A percentile compares a stretch with the other conserved stretches of the same genome.
Conservation (phyloP, 169 alveolate species). For the Cyclospora cayetanensis region DNA sequence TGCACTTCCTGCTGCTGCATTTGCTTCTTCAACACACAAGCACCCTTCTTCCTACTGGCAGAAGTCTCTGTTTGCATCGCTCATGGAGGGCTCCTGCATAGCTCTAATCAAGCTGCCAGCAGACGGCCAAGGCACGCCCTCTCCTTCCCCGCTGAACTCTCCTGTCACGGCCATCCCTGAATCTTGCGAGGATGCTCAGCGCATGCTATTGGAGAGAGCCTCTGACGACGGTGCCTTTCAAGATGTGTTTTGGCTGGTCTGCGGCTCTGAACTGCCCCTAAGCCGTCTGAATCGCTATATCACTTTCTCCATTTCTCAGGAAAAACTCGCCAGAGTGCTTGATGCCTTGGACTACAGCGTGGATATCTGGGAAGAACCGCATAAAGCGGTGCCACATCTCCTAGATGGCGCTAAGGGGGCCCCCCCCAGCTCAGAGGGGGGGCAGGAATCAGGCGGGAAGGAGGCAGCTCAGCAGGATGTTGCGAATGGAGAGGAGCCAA, state of each 20-base stretch:
- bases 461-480: no score
- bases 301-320: conserved; percentile 22
- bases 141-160: background rate
- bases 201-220: background rate
- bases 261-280: conserved; percentile 40
- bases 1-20: background rate
- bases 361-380: conserved; percentile 44
- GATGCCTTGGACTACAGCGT: conserved; percentile 51
- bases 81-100: conserved; percentile 1
- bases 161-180: background rate
- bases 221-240: background rate
- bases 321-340: background rate
- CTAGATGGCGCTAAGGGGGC: background rate
- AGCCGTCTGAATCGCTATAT: conserved; percentile 7
- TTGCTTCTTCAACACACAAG: background rate
- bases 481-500: background rate
- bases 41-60: conserved; percentile 34
- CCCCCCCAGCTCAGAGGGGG: no score
- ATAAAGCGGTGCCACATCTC: background rate
- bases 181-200: conserved; percentile 51
- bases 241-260: conserved; percentile 34
- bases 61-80: conserved; percentile 3
- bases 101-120: conserved; percentile 34
- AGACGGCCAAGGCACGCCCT: background rate
- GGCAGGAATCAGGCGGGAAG: no score